Conservation (phyloP, 2,329 filamentous ascomycete species). For the Xylaria sp. region DNA sequence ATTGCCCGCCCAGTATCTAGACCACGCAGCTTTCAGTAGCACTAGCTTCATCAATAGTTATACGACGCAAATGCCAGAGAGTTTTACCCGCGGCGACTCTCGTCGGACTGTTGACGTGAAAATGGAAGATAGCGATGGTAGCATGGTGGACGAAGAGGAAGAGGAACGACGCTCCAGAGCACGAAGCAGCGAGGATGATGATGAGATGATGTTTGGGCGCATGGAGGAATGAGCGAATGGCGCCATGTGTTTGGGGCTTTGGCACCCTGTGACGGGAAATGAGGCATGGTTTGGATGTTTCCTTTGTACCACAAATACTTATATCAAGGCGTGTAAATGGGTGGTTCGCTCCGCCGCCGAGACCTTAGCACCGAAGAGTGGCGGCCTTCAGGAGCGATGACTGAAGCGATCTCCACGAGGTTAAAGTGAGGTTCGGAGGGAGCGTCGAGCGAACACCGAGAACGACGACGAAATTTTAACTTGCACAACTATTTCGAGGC, state of each 20-base stretch:
- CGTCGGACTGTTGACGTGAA: slow-evolving; percentile 65
- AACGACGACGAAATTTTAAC: slow-evolving; percentile 38
- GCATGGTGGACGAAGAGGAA: slow-evolving; percentile 69
- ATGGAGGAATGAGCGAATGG: slow-evolving; percentile 79
- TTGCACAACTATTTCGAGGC: slow-evolving; percentile 17
- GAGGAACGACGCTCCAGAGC: slow-evolving; percentile 63
- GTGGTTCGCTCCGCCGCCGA: slow-evolving; percentile 68
- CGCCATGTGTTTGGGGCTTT: slow-evolving; percentile 25
- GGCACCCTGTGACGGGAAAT: slow-evolving; percentile 34
- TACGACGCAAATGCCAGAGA: slow-evolving; percentile 64
- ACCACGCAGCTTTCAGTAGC: slow-evolving; percentile 63
- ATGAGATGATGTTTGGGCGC: slow-evolving; percentile 91
- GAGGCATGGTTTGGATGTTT: slow-evolving; percentile 49
- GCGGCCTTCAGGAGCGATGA: slow-evolving; percentile 37
- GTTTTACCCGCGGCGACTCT: slow-evolving; percentile 65
- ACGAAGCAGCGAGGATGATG: slow-evolving; percentile 79
- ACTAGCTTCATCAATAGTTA: slow-evolving; percentile 69
- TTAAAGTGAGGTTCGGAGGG: slow-evolving; percentile 71
- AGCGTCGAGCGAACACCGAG: slow-evolving; percentile 65
- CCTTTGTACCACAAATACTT: slow-evolving; percentile 55
- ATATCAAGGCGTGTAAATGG: slow-evolving; percentile 52
- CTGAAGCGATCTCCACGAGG: slow-evolving; percentile 60
- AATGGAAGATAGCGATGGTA: slow-evolving; percentile 70
- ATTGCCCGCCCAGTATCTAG: slow-evolving; percentile 79
- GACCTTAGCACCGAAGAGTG: slow-evolving; percentile 73